Percentiles rank a stretch among this genome's conserved stretches.
Conservation (phyloP, 495 filamentous ascomycete genomes). For the Hamigera avellanea region DNA sequence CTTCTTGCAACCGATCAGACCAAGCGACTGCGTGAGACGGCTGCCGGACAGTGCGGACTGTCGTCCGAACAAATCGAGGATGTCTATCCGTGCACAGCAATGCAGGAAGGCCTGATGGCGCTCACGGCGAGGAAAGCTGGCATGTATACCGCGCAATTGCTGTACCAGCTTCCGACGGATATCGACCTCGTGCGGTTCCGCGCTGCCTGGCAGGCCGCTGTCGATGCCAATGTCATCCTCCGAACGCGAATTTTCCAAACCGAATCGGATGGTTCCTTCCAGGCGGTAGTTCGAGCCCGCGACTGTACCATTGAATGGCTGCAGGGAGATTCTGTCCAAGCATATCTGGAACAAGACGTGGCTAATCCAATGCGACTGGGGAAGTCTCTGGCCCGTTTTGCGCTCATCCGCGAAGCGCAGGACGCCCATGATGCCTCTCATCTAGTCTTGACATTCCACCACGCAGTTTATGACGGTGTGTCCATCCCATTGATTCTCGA, state of each 20-base stretch:
- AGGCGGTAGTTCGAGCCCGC: constrained; percentile 39
- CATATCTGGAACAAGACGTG: no score
- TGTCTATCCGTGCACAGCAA: constrained; percentile 38
- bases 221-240: constrained; percentile 17
- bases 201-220: constrained; percentile 31
- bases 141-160: constrained; percentile 28
- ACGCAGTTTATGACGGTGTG: constrained; percentile 50
- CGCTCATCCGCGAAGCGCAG: no score
- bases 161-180: constrained; percentile 15
- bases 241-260: constrained; percentile 33
- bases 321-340: no score
- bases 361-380: neutral
- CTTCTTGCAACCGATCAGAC: neutral
- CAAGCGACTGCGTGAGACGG: neutral
- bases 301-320: no score
- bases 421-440: no score
- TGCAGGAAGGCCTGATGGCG: constrained; percentile 43
- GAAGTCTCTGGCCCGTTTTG: no score
- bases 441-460: constrained; percentile 28
- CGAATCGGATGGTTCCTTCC: constrained; percentile 29
- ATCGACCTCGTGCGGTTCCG: constrained; percentile 34
- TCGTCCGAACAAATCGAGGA: constrained; percentile 11
- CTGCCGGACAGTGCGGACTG: neutral
- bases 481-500: constrained; percentile 23
- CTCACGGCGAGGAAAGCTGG: constrained; percentile 27